These are phyloP conservation scores for Plasmodium fragile DNA, from an alignment of 169 alveolate genomes.

Conservation along the genomic window DNA sequence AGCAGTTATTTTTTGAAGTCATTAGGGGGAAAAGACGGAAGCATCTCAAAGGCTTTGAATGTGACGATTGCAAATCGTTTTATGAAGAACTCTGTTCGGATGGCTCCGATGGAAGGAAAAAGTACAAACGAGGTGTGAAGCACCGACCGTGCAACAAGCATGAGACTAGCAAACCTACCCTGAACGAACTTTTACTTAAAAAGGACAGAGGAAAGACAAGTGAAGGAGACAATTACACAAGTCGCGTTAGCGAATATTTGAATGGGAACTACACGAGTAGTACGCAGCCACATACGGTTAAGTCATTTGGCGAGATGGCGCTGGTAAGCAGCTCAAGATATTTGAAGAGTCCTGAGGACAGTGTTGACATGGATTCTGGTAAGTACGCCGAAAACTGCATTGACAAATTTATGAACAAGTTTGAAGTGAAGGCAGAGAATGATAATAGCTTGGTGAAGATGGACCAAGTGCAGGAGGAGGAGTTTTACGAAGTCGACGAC, in stretches of 20 bases:
- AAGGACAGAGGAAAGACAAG: neutral
- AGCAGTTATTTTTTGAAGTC: constrained; percentile 53
- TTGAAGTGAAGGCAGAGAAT: neutral
- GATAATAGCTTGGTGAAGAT: neutral
- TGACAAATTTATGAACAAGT: neutral
- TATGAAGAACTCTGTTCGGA: constrained; percentile 65
- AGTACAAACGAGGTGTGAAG: neutral
- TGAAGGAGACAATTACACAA: neutral
- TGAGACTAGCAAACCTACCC: neutral
- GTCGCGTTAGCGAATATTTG: neutral
- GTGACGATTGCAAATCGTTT: constrained; percentile 60
- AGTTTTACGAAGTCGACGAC: neutral
- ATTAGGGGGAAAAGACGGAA: constrained; percentile 55
- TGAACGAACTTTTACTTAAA: neutral
- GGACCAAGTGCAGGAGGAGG: neutral
- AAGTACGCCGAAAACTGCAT: neutral
- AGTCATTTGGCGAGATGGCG: neutral
- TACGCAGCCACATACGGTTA: neutral
- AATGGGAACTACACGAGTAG: neutral
- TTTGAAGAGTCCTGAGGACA: neutral
- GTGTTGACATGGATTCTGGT: neutral
- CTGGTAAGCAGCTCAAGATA: neutral
- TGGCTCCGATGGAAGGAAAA: neutral
- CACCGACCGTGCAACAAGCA: neutral
- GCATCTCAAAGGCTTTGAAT: constrained; percentile 58